Base-by-base conservation (phyloP, 2,329 filamentous ascomycete genomes). In the Xylaria digitata region DNA sequence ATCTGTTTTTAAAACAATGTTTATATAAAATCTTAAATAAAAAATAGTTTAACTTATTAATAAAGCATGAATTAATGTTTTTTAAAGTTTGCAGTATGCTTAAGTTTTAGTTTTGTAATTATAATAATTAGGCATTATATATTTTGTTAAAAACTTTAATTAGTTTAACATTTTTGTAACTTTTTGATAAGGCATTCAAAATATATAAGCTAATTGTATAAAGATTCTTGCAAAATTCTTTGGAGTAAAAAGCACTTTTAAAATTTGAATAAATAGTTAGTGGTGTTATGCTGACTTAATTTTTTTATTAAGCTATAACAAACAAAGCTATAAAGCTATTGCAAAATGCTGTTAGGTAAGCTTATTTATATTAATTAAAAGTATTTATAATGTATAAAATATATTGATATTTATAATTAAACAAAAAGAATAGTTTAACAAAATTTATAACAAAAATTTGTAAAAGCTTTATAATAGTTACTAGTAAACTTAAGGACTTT, bases 281-380 rank as follows among this genome's bases (percentile, higher is more conserved):
- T 19, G 19, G 11, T 15, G 37, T 37, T 34, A 21, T 37, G 8
- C n/a, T 52, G 19, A 34, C 15, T 52, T 52, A 19, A 52, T 37
- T 32, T 5, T 1, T 52, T n/a, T n/a, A n/a, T n/a, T n/a, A n/a
- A n/a, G n/a, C n/a, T n/a, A n/a, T n/a, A n/a, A n/a, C n/a, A n/a
- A 2, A 43, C 19, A 52, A 52, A 53, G 8, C 5, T 37, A 40
- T 37, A 21, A n/a, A n/a, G n/a, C n/a, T n/a, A n/a, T n/a, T n/a
- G n/a, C 21, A 34, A 53, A 23, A 9, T 6, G 23, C n/a, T n/a
- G 7, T 23, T 48, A 53, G 37, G 37, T n/a, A 37, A 8, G 21
- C 13, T 37, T 52, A 52, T 34, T 19, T 52, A 52, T 52, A 34
- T 1, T 52, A 52, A 9, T 4, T 52, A 52, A 52, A 34, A 37